Conservation (phyloP, 169 alveolate genomes). For the Plasmodium gonderi region DNA sequence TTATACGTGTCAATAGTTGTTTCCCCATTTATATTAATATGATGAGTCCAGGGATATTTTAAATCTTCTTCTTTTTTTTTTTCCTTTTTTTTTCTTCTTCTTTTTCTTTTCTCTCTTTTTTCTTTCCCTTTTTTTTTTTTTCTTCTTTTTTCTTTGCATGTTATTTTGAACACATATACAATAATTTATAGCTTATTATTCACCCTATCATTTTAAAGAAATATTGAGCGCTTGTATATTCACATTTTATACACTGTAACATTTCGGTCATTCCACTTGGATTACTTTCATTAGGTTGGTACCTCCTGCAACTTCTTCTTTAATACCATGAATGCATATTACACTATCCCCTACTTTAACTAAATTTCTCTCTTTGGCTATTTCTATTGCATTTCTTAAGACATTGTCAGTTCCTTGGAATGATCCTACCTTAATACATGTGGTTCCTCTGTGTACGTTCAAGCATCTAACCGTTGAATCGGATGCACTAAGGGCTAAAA, state of each 20-base stretch:
- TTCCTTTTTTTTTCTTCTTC: neutral
- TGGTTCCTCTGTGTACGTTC: conserved; percentile 94
- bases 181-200: too few relatives aligned
- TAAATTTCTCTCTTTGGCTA: conserved; percentile 93
- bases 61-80: neutral
- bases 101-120: neutral
- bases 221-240: neutral
- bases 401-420: conserved; percentile 92
- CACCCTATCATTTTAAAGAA: too few relatives aligned
- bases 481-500: conserved; percentile 93
- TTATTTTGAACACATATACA: too few relatives aligned
- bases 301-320: conserved; percentile 95
- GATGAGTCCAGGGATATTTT: too few relatives aligned
- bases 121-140: too few relatives aligned
- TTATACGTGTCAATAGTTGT: neutral
- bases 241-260: neutral
- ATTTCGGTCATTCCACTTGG: conserved; percentile 72
- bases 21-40: neutral
- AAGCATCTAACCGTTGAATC: conserved; percentile 92
- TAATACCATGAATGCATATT: conserved; percentile 95
- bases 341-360: conserved; percentile 93
- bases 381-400: conserved; percentile 88
- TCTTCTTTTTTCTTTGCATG: too few relatives aligned
- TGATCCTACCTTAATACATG: conserved; percentile 92
- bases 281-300: conserved; percentile 93